Base-by-base conservation (phyloP, 768 basidiomycete species). In the Kwoniella europaea region DNA sequence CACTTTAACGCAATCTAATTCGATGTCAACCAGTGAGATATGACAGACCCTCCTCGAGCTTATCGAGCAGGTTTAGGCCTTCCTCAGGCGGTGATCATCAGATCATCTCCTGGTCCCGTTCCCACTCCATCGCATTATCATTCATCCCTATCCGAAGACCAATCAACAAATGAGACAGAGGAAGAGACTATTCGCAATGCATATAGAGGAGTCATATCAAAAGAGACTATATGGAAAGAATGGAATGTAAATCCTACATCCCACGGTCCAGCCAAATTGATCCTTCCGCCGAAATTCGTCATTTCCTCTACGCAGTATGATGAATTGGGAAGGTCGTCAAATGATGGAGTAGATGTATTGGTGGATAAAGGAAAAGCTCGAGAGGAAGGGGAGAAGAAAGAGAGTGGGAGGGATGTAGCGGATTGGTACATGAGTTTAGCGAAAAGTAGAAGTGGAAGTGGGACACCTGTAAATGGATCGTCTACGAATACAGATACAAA, bases 201-300 rank as follows among this genome's bases (percentile, higher is more conserved):
- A 20, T 18, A 61, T 10, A n/a, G 43, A 6, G 42, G 41, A 7
- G 41, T 16, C 12, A 15, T 50, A 60, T 18, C 62, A 29, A 62
- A 44, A n/a, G 20, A 57, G 52, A 54, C 29, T 46, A 46, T 50
- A 53, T 78, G 77, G 77, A 71, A 62, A 65, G 79, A 80, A 61
- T 80, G 79, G 79, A 71, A 78, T 59, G 73, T 71, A 12, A 80
- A 78, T 62, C 79, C 77, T 9, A 43, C 77, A 5, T 68, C 41
- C 20, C 79, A 80, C 66, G 79, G 79, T 3, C 77, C 77, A 4
- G 58, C 71, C n/a, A 60, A 57, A 50, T 10, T 68, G 3, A 69
- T 20, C 10, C 27, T 64, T 9, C 75, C 76, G 20, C 79, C 79
- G 13, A 61, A 64, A 16, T 80, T 80, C 52, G 72, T 80, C 2